Evolutionary conservation across 495 filamentous ascomycete genomes (phyloP).

Genomic region (Penicillium argentinense): DNA sequence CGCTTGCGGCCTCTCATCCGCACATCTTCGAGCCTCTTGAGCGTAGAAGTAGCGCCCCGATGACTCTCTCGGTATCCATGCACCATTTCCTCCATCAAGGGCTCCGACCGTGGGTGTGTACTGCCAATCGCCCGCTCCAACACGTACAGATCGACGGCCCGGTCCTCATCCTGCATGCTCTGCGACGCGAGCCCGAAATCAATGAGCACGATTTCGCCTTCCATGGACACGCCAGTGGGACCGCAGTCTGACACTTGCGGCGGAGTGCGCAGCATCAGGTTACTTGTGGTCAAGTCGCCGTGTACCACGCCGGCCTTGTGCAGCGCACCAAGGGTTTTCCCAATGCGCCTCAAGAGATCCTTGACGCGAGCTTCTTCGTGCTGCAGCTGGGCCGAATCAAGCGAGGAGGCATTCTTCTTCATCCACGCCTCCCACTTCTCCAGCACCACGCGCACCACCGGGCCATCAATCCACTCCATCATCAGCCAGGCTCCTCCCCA

Average conservation of each 20-base stretch:
- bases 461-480: conserved; percentile 89
- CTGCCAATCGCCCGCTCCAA: conserved; percentile 94
- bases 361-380: conserved; percentile 45
- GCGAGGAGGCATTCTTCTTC: conserved; percentile 22
- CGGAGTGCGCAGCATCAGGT: conserved; percentile 73
- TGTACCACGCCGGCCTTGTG: conserved; percentile 84
- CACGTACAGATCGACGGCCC: conserved; percentile 95
- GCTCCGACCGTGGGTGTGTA: conserved; percentile 87
- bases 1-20: conserved; percentile 94
- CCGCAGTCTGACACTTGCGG: conserved; percentile 22
- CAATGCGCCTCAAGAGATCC: conserved; percentile 70
- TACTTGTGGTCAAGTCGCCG: conserved; percentile 96
- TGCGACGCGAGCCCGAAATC: conserved; percentile 92
- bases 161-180: conserved; percentile 83
- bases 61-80: conserved; percentile 60
- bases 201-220: conserved; percentile 84
- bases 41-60: conserved; percentile 57
- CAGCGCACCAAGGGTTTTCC: conserved; percentile 70
- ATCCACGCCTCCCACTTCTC: conserved; percentile 60
- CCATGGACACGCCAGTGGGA: conserved; percentile 28
- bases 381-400: conserved; percentile 28
- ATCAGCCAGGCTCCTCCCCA: conserved; percentile 75
- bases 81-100: conserved; percentile 66
- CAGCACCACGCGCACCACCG: conserved; percentile 63
- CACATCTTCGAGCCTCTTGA: conserved; percentile 87